Evolutionary conservation across 2,329 filamentous ascomycete species (phyloP), one percentile per base, ranked within the genome.

Genomic region (Colletotrichum higginsianum): DNA sequence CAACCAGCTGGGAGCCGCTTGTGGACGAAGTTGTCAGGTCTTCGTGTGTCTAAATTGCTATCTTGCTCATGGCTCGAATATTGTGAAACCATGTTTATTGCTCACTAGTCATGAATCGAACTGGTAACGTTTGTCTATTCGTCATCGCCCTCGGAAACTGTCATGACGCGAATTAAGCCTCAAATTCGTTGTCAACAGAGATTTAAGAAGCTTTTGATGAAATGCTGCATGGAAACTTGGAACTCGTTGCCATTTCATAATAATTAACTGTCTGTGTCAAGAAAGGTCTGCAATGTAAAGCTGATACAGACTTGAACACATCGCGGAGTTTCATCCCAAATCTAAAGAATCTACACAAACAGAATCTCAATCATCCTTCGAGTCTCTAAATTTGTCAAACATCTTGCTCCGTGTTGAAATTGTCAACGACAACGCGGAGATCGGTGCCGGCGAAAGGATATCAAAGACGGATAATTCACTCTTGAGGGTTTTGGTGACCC

Each of bases 381-480:
- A 13, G 1, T 16, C 15, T 13, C 42, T 44, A 15, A 13, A 1
- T 13, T 30, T 61, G 5, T 52, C 30, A 38, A 62, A 21, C 16
- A 52, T 8, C 3, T 52, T 49, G 18, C 46, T 50, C 21, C 13
- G 8, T 23, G 11, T 52, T 26, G 40, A 15, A 50, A 63, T 53
- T 4, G 8, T 42, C 21, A 42, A 3, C 3, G 61, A 53, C 3
- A 64, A 44, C 15, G 18, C 46, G 1, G 21, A 9, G 21, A 64
- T 64, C 13, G 61, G 23, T 18, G 16, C 38, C 11, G 61, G 50
- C 12, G 61, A 12, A 13, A 66, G 67, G 3, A 77, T 76, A 38
- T 77, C 76, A 42, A 78, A 71, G 7, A 76, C 60, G 12, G 75
- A 75, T 18, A 78, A 52, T 21, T 78, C 75, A 8, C 72, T 74